Evolutionary conservation across 257 asterid genomes (phyloP), one percentile per base, ranked within the genome.

Genomic region (Misopates orontium): DNA sequence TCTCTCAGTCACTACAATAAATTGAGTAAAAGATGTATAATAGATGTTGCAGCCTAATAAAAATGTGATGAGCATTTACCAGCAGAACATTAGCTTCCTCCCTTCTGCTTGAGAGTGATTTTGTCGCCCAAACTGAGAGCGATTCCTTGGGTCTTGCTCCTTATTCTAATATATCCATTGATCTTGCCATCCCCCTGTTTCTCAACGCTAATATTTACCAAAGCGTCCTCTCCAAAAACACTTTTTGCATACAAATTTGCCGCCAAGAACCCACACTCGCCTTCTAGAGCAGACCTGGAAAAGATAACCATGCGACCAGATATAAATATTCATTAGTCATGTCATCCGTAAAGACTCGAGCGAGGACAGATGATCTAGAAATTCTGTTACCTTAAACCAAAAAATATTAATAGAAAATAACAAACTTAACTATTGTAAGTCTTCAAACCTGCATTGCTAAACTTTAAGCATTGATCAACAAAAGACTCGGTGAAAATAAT

Each of bases 101-200:
- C 96, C 82, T 94, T 94, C 75, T 94, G 99, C 89, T 94, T 94
- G 60, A 94, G 92, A 22, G 97, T 94, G 56, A 94, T 94, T 76
- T 94, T 94, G 88, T 94, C 99, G 4, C 97, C 99, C 83, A 94
- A 83, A 85, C 99, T 94, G 70, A 94, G 99, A 11, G 99, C 99
- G 11, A 94, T 94, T 60, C 99, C 99, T 70, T 94, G 99, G 31
- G 99, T 94, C 77, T 94, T 94, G 95, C 99, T 94, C 80, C 99
- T 82, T 78, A 94, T 94, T 83, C 99, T 86, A 28, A 90, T 90
- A 78, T 94, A 94, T 48, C 99, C 99, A 36, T 86, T 88, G 70
- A 94, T 84, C 74, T 86, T 94, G 48, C 88, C 91, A 82, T 94
- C 96, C 32, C 83, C 67, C 77, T 86, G 99, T 61, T 94, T 94